A percentile compares a stretch with the other conserved stretches of the same genome.
Evolutionary conservation across 371 early-diverging fungal species (phyloP).

Genomic region (Chytridiales sp.): DNA sequence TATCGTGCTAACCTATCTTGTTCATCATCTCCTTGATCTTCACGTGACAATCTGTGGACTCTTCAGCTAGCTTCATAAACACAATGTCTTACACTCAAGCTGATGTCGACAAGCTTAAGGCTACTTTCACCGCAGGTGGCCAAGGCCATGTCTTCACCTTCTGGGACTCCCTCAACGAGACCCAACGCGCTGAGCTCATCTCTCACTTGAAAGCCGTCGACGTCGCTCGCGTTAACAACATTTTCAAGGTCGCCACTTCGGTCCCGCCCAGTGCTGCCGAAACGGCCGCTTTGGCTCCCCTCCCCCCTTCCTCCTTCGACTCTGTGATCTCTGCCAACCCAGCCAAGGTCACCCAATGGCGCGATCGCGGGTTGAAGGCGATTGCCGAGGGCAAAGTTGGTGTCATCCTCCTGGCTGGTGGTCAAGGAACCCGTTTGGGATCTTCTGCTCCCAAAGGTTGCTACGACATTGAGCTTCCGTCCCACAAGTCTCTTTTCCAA

Average conservation of each 20-base stretch:
- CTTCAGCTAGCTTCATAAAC: too few species aligned
- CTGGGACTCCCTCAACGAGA: constrained; percentile 65
- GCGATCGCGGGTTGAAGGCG: constrained; percentile 67
- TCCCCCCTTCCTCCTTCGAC: constrained; percentile 74
- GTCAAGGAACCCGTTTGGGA: constrained; percentile 85
- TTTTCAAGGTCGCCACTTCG: constrained; percentile 67
- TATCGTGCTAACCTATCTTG: too few species aligned
- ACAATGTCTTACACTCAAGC: constrained; percentile 1
- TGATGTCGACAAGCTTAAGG: constrained; percentile 46
- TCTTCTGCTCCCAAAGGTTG: constrained; percentile 89
- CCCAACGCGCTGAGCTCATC: constrained; percentile 60
- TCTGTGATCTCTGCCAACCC: constrained; percentile 64
- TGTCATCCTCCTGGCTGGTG: constrained; percentile 73
- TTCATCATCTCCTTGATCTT: too few species aligned
- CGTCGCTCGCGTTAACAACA: constrained; percentile 74
- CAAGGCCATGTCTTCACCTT: constrained; percentile 90
- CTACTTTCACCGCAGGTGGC: constrained; percentile 68
- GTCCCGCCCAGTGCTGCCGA: constrained; percentile 28
- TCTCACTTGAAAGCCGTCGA: constrained; percentile 72
- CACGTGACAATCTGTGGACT: too few species aligned
- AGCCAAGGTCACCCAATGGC: constrained; percentile 68
- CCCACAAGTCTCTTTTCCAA: constrained; percentile 83
- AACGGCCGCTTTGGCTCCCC: constrained; percentile 59
- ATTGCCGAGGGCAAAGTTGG: constrained; percentile 90
- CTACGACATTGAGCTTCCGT: constrained; percentile 88